A percentile compares a stretch with the other conserved stretches of the same genome.
These are phyloP conservation scores for Chlorociboria aeruginascens DNA, from an alignment of 495 filamentous ascomycete genomes.

Conservation along the genomic window DNA sequence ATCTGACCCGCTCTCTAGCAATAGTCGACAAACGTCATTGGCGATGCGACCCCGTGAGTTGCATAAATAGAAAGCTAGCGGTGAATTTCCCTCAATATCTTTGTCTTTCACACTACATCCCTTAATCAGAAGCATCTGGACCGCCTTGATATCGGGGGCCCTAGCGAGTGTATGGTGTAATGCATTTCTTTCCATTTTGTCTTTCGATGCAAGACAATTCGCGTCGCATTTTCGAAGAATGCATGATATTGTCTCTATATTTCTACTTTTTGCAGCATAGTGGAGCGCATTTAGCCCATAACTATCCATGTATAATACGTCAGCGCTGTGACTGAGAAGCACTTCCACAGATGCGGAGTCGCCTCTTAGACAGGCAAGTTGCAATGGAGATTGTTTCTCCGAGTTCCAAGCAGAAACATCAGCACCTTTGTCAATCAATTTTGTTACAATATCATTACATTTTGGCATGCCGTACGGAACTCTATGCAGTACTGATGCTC, in stretches of 20 bases:
- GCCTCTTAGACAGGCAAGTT: not conserved
- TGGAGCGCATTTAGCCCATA: too few species aligned
- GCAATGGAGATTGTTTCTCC: not conserved
- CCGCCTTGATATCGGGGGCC: not conserved
- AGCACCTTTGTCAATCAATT: not conserved
- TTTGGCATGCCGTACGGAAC: not conserved
- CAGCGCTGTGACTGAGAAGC: not conserved
- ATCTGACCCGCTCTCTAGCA: not conserved
- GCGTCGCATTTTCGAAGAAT: not conserved
- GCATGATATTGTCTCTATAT: not conserved
- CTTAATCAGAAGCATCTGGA: not conserved
- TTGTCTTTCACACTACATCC: not conserved
- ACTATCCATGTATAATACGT: too few species aligned
- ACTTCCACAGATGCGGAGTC: not conserved
- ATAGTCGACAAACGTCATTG: not conserved
- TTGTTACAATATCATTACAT: not conserved
- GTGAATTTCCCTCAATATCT: constrained; percentile 4
- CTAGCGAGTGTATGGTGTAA: not conserved
- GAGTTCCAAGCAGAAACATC: not conserved
- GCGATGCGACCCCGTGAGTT: not conserved
- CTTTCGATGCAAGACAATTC: not conserved
- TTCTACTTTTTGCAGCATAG: too few species aligned
- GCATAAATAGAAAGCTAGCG: constrained; percentile 2
- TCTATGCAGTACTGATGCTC: not conserved
- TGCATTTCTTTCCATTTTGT: not conserved